Conservation (phyloP, 108 stramenopile genomes). For the Nitzschia sp. region DNA sequence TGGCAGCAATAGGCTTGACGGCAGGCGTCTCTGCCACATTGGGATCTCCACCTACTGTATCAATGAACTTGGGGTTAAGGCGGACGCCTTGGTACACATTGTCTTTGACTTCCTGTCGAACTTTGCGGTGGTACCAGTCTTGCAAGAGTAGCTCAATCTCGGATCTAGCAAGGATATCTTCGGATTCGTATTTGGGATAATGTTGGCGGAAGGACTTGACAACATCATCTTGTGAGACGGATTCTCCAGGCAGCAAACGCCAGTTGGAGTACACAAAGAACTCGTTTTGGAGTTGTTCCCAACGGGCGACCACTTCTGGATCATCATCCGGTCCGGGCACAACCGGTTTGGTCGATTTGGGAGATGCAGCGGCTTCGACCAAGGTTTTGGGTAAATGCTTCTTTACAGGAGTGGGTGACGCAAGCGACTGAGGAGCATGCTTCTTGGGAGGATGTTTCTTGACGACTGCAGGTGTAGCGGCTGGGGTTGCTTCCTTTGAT, state of each 20-base stretch:
- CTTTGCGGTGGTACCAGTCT: constrained; percentile 33
- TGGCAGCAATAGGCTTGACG: not conserved
- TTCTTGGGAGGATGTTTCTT: constrained; percentile 17
- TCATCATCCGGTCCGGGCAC: constrained; percentile 5
- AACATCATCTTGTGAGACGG: constrained; percentile 1
- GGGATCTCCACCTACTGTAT: constrained; percentile 1
- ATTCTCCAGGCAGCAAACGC: constrained; percentile 19
- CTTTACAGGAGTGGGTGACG: not conserved
- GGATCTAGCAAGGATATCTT: not conserved
- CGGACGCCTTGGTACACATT: constrained; percentile 29
- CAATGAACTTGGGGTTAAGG: constrained; percentile 33
- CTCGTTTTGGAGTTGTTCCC: constrained; percentile 14
- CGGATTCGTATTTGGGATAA: constrained; percentile 7
- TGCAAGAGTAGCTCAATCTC: constrained; percentile 25
- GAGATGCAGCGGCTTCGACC: not conserved
- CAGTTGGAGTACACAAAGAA: constrained; percentile 28
- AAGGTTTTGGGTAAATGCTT: constrained; percentile 15
- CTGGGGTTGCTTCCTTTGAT: constrained; percentile 1
- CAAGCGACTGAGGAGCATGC: not conserved
- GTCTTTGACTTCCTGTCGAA: constrained; percentile 4
- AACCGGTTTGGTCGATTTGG: not conserved
- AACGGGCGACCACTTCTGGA: constrained; percentile 8
- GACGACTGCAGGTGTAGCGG: not conserved
- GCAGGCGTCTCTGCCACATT: constrained; percentile 1
- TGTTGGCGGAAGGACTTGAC: constrained; percentile 26